phyloP scores from a whole-genome alignment of 2,329 filamentous ascomycete genomes.

The Trichoderma hamatum region DNA sequence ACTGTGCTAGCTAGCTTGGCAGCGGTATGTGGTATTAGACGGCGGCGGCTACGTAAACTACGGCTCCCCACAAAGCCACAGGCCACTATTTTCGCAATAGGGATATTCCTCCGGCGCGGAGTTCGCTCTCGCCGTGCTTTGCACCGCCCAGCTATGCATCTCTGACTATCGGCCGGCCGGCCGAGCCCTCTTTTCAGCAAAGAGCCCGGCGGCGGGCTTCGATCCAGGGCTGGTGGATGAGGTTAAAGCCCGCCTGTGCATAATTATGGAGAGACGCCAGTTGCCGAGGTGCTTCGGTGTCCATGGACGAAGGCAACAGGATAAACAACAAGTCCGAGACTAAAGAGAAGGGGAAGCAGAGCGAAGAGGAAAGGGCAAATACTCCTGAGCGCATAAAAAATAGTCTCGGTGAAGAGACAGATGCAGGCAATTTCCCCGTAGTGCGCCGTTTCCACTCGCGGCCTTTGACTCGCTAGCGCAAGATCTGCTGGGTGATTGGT shows the following conservation, averaged over 20 bases:
- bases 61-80: slow-evolving; percentile 18
- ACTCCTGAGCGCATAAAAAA: neutral
- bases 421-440: slow-evolving; percentile 6
- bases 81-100: slow-evolving; percentile 21
- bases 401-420: slow-evolving; percentile 21
- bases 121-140: slow-evolving; percentile 17
- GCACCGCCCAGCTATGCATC: slow-evolving; percentile 8
- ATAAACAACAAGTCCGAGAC: neutral
- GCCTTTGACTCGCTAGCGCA: slow-evolving; percentile 9
- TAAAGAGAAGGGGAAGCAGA: neutral
- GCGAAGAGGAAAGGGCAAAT: neutral
- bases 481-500: slow-evolving; percentile 3
- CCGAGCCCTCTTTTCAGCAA: slow-evolving; percentile 19
- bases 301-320: neutral
- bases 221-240: neutral
- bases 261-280: slow-evolving; percentile 3
- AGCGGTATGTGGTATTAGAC: neutral
- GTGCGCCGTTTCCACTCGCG: neutral
- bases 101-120: slow-evolving; percentile 26
- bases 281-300: slow-evolving; percentile 22
- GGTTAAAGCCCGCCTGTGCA: slow-evolving; percentile 9
- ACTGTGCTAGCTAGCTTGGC: no score
- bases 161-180: slow-evolving; percentile 9
- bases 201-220: slow-evolving; percentile 5
- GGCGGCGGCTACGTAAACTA: neutral